Evolutionary conservation across 2,329 filamentous ascomycete genomes (phyloP).

Genomic region (Paramyrothecium sp.): DNA sequence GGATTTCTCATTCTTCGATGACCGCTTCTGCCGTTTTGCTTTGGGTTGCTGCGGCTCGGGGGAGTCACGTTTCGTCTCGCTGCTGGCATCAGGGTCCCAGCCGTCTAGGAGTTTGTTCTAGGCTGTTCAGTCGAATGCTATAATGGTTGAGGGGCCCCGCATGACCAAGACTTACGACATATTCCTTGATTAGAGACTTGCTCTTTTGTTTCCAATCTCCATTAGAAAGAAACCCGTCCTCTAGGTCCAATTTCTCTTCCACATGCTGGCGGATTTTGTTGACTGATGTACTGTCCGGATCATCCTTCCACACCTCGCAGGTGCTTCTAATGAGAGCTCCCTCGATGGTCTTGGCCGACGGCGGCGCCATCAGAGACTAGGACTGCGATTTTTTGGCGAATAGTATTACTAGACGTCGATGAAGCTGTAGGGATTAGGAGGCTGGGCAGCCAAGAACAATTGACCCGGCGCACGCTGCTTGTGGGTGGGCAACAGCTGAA

Average conservation of each 20-base stretch:
- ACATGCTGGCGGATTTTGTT: constrained; percentile 54
- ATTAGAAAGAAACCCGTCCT: constrained; percentile 47
- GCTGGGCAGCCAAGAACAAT: too few species aligned
- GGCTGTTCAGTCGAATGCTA: constrained; percentile 2
- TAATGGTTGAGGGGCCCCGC: neutral
- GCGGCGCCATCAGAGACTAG: constrained; percentile 32
- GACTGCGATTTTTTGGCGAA: too few species aligned
- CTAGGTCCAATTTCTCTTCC: constrained; percentile 47
- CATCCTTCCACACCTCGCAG: constrained; percentile 39
- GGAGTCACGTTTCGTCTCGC: constrained; percentile 30
- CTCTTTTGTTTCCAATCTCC: constrained; percentile 57
- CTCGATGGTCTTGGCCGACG: constrained; percentile 40
- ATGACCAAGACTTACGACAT: constrained; percentile 44
- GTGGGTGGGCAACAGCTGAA: neutral
- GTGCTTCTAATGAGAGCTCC: constrained; percentile 46
- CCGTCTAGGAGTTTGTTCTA: constrained; percentile 36
- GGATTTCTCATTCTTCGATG: constrained; percentile 25
- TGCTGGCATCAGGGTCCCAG: constrained; percentile 26
- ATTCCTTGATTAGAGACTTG: constrained; percentile 54
- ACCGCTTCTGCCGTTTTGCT: constrained; percentile 37
- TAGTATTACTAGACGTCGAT: too few species aligned
- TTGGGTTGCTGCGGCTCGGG: constrained; percentile 31
- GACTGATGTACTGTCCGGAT: constrained; percentile 50
- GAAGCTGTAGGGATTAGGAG: neutral
- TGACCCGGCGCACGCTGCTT: neutral